A percentile compares a stretch with the other conserved stretches of the same genome.
Conservation (phyloP, 495 filamentous ascomycete species). For the Rostrohypoxylon terebratum region DNA sequence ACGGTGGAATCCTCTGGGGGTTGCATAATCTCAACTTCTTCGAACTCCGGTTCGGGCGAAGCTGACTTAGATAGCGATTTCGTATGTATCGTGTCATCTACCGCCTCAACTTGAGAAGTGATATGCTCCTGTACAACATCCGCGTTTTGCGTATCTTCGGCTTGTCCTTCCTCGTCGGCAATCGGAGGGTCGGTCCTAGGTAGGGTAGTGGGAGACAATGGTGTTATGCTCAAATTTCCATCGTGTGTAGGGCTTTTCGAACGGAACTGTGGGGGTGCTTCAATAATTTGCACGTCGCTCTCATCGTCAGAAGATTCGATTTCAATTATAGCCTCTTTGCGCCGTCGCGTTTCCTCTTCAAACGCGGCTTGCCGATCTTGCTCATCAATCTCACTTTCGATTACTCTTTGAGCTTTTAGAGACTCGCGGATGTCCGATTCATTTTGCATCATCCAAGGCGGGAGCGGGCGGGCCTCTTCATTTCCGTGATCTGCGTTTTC, state of each 20-base stretch:
- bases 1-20: slow-evolving; percentile 35
- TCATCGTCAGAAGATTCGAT: slow-evolving; percentile 62
- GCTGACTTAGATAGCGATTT: slow-evolving; percentile 15
- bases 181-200: slow-evolving; percentile 35
- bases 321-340: slow-evolving; percentile 53
- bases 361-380: slow-evolving; percentile 65
- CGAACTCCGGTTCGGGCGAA: slow-evolving; percentile 51
- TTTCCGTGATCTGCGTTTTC: slow-evolving; percentile 5
- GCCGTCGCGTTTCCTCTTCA: slow-evolving; percentile 56
- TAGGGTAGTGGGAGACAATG: slow-evolving; percentile 41
- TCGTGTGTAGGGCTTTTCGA: slow-evolving; percentile 24
- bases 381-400: slow-evolving; percentile 60
- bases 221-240: slow-evolving; percentile 20
- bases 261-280: slow-evolving; percentile 51
- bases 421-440: slow-evolving; percentile 65
- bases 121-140: slow-evolving; percentile 55
- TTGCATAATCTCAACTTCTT: slow-evolving; percentile 46
- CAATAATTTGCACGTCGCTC: slow-evolving; percentile 68
- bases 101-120: slow-evolving; percentile 47
- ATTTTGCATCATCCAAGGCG: slow-evolving; percentile 83
- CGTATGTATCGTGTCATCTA: slow-evolving; percentile 9
- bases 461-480: slow-evolving; percentile 66
- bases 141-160: slow-evolving; percentile 45
- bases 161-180: slow-evolving; percentile 13
- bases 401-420: slow-evolving; percentile 58